Evolutionary conservation across 2,329 filamentous ascomycete genomes (phyloP), one percentile per base, ranked within the genome.

Genomic region (Cordyceps javanica): DNA sequence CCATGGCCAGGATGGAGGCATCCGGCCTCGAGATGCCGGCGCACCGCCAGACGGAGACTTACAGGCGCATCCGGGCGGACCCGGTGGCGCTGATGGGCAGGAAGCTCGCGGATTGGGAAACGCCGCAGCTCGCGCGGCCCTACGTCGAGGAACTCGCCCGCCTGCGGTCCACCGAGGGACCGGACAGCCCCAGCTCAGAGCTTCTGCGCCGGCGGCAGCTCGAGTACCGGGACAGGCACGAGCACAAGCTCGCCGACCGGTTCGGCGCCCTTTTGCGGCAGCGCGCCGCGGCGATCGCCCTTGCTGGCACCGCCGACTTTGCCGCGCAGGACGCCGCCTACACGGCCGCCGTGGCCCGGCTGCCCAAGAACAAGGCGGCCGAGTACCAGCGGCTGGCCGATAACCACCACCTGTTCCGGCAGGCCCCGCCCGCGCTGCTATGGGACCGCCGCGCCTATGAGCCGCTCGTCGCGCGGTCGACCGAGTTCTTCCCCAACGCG

Each of bases 361-460:
- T 73, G 39, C 67, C 71, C 56, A 69, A 68, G 58, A 70, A 68
- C 63, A 59, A 63, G 10, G 62, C 65, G 26, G 67, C 67, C 32
- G 71, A 75, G 56, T 77, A 76, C 63, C 58, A 66, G 23, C 67
- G 72, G 30, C 64, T 72, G 49, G 73, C 75, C 30, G 85, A 89
- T 64, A 83, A 85, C 65, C 68, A 77, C 45, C 79, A 82, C 61
- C 62, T 80, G 16, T 75, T 79, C 64, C 68, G 72, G 51, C 74
- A 79, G 69, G 64, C 75, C 0, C 75, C 78, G 1, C 54, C 54
- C n/a, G 64, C 78, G 1, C 69, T 93, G 3, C 65, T 77, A 26
- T 92, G 86, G 83, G 90, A 96, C 69, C 78, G 81, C 1, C 84
- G 91, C 16, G 72, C 76, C 2, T 85, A 83, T 65, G 90, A 96